Evolutionary conservation across 2,329 filamentous ascomycete species (phyloP).

Genomic region (Botryosphaeria dothidea): DNA sequence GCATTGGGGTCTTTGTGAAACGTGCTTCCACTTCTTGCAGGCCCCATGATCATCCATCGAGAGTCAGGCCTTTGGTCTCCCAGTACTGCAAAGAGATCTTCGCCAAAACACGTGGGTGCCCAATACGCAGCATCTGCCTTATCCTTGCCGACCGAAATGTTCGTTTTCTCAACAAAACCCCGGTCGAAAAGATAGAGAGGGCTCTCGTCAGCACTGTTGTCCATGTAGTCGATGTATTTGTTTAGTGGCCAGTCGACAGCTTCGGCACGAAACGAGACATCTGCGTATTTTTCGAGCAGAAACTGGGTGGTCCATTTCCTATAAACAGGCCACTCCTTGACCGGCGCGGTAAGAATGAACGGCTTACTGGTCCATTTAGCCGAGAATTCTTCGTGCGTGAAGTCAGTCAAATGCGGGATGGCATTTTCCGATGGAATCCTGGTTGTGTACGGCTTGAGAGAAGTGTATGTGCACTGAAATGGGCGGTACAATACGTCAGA

Average conservation of each 20-base stretch:
- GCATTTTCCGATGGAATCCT: conserved; percentile 73
- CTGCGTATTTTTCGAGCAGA: conserved; percentile 64
- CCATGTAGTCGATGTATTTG: conserved; percentile 83
- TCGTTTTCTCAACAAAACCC: conserved; percentile 84
- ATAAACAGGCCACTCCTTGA: conserved; percentile 79
- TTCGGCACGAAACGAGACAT: conserved; percentile 80
- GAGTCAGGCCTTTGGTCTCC: conserved; percentile 79
- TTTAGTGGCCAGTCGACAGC: conserved; percentile 87
- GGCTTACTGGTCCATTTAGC: conserved; percentile 75
- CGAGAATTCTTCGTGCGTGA: conserved; percentile 74
- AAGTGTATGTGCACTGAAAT: conserved; percentile 82
- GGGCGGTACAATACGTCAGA: conserved; percentile 89
- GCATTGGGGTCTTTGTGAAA: conserved; percentile 84
- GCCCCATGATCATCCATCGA: conserved; percentile 90
- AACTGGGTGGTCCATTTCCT: conserved; percentile 71
- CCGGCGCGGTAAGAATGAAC: conserved; percentile 81
- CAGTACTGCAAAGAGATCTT: conserved; percentile 81
- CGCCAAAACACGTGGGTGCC: conserved; percentile 80
- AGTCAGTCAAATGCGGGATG: conserved; percentile 68
- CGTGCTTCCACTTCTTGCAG: conserved; percentile 82
- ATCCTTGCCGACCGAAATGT: conserved; percentile 60
- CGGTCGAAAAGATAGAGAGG: conserved; percentile 92
- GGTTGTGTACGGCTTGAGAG: conserved; percentile 64
- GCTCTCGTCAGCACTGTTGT: conserved; percentile 77
- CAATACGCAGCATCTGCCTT: conserved; percentile 63